Evolutionary conservation across 805 yeast species (phyloP).

Genomic region (Spathaspora hagerdaliae): DNA sequence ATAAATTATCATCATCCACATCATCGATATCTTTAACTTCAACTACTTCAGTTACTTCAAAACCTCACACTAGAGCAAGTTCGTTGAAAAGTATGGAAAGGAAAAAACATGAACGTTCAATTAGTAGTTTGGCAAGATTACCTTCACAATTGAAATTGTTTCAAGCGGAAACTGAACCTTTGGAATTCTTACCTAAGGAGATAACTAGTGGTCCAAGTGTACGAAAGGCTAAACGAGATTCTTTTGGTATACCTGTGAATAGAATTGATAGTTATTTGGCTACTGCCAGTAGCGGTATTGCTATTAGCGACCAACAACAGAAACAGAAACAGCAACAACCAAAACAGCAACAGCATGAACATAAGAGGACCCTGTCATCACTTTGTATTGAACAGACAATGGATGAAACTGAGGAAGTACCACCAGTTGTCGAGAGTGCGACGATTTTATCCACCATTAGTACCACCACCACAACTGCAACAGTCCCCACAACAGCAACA

Average conservation of each 20-base stretch:
- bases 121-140: conserved; percentile 11
- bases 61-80: neutral
- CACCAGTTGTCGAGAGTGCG: neutral
- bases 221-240: conserved; percentile 13
- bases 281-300: neutral
- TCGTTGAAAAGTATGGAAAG: conserved; percentile 10
- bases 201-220: conserved; percentile 33
- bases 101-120: neutral
- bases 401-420: neutral
- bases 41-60: neutral
- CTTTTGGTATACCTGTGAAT: conserved; percentile 7
- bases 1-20: conserved; percentile 18
- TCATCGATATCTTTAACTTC: conserved; percentile 9
- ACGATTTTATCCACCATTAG: neutral
- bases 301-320: too few relatives aligned
- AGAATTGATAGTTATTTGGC: neutral
- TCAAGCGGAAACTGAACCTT: conserved; percentile 19
- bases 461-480: conserved; percentile 2
- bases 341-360: neutral
- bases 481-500: conserved; percentile 1
- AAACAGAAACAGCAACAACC: neutral
- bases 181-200: conserved; percentile 7
- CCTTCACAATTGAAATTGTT: conserved; percentile 58
- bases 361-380: neutral
- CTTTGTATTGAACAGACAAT: neutral